A percentile compares a stretch with the other conserved stretches of the same genome.
Conservation (phyloP, 2,329 filamentous ascomycete species). For the Aspergillus intermedius region DNA sequence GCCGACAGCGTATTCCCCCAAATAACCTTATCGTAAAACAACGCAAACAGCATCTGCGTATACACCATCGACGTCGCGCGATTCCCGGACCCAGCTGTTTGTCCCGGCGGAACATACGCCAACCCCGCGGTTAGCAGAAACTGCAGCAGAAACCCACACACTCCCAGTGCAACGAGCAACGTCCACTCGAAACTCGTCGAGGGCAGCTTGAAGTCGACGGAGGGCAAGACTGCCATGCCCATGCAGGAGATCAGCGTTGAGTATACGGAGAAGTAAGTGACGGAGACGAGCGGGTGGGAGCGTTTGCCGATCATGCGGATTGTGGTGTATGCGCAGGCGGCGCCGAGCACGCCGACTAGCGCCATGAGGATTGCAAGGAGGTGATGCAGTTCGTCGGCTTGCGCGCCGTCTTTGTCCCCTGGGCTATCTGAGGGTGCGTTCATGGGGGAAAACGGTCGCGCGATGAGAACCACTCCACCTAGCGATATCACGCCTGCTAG, state of each 20-base stretch:
- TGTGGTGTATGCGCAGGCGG: slow-evolving; percentile 66
- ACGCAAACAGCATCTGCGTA: slow-evolving; percentile 63
- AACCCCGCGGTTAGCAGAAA: slow-evolving; percentile 75
- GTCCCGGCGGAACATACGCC: slow-evolving; percentile 56
- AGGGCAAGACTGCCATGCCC: slow-evolving; percentile 52
- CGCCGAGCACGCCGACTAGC: slow-evolving; percentile 70
- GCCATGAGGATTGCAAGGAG: slow-evolving; percentile 64
- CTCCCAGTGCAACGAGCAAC: slow-evolving; percentile 61
- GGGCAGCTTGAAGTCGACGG: slow-evolving; percentile 53
- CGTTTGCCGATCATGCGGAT: slow-evolving; percentile 74
- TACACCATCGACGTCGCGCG: slow-evolving; percentile 63
- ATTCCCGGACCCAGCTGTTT: slow-evolving; percentile 18
- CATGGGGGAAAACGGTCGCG: slow-evolving; percentile 50
- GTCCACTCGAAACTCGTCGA: slow-evolving; percentile 54
- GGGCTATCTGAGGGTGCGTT: slow-evolving; percentile 10
- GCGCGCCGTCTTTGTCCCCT: slow-evolving; percentile 13
- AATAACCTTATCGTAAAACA: slow-evolving; percentile 57
- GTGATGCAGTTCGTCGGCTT: slow-evolving; percentile 55
- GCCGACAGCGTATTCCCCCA: slow-evolving; percentile 55
- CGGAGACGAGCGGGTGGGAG: slow-evolving; percentile 73
- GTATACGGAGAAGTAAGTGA: slow-evolving; percentile 73
- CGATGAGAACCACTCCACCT: slow-evolving; percentile 75
- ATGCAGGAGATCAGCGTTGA: slow-evolving; percentile 61
- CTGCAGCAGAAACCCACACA: slow-evolving; percentile 77
- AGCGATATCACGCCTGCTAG: slow-evolving; percentile 69